Evolutionary conservation across 169 alveolate genomes (phyloP).

Genomic region (Eimeria brunetti): DNA sequence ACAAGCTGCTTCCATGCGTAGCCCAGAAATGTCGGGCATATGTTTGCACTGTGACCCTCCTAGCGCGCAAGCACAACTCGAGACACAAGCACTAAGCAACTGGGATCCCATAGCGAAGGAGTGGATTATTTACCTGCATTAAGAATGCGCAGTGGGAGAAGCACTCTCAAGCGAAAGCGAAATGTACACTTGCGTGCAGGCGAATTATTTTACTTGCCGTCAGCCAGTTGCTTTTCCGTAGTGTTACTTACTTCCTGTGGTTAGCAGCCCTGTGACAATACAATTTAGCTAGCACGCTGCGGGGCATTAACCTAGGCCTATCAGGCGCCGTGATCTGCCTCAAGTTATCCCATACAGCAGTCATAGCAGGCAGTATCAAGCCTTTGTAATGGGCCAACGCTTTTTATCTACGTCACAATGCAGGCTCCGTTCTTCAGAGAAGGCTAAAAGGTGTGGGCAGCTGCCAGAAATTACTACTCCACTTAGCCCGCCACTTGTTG

Average conservation of each 20-base stretch:
- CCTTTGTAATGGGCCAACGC: not conserved
- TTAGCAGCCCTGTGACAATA: not conserved
- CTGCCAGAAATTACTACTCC: not conserved
- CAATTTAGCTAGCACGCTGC: not conserved
- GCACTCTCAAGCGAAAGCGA: not conserved
- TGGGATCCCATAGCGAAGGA: not conserved
- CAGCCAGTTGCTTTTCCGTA: not conserved
- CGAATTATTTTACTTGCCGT: not conserved
- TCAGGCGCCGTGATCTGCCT: not conserved
- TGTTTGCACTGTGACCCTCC: not conserved
- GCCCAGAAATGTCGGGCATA: not conserved
- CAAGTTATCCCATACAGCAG: not conserved
- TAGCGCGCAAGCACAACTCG: not conserved
- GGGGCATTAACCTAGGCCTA: not conserved
- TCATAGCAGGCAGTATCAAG: not conserved
- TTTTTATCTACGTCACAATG: not conserved
- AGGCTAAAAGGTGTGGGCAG: not conserved
- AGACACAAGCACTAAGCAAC: not conserved
- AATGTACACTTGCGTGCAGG: not conserved
- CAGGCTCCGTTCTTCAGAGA: not conserved
- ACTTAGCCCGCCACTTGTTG: not conserved
- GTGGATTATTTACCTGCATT: not conserved
- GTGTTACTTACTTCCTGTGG: not conserved
- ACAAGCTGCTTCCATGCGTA: not conserved
- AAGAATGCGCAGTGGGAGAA: not conserved